Conservation (phyloP, 192 early-diverging fungal species). For the Backusella liffmaniae region DNA sequence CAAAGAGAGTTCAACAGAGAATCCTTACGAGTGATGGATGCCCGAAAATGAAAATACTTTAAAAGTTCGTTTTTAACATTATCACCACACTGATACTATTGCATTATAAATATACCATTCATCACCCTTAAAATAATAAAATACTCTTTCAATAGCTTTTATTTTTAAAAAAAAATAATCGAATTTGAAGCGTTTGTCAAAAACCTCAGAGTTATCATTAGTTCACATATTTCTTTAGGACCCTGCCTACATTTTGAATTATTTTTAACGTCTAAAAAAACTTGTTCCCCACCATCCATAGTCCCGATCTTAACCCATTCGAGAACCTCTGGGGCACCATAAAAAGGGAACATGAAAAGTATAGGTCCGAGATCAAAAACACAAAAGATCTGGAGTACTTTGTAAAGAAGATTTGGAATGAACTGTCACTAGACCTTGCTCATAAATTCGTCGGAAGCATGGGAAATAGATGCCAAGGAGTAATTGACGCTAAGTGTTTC, state of each 20-base stretch:
- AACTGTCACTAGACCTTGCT: conserved; percentile 16
- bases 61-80: conserved; percentile 16
- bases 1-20: conserved; percentile 14
- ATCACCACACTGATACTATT: conserved; percentile 20
- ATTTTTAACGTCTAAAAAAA: too few species aligned
- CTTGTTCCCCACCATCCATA: too few species aligned
- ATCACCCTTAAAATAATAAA: conserved; percentile 14
- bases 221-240: too few species aligned
- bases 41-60: conserved; percentile 16
- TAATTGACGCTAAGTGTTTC: background rate
- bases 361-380: conserved; percentile 14
- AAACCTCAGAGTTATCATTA: too few species aligned
- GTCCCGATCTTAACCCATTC: background rate
- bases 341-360: conserved; percentile 16
- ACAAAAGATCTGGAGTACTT: conserved; percentile 13
- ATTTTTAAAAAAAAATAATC: background rate
- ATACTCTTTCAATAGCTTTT: conserved; percentile 12
- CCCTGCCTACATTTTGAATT: too few species aligned
- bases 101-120: conserved; percentile 20
- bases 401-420: conserved; percentile 12
- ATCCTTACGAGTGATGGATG: conserved; percentile 17
- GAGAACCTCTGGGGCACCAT: conserved; percentile 1
- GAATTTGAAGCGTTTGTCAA: too few species aligned
- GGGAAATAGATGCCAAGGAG: background rate
- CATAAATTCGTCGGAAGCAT: conserved; percentile 14